Conservation (phyloP, 805 yeast species). For the Myxozyma geophila region DNA sequence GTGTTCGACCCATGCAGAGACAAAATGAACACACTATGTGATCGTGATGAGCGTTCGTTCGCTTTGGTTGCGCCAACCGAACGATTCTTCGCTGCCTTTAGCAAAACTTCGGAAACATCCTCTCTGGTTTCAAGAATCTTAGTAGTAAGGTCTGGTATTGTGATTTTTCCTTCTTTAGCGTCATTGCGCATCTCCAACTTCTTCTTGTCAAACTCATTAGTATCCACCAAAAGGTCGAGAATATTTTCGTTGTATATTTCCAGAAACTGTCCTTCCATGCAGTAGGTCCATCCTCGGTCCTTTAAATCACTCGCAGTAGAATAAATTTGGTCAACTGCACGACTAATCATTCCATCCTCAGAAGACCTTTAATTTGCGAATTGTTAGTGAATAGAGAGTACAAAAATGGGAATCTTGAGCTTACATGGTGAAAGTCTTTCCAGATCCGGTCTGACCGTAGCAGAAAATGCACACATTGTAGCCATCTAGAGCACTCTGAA, state of each 20-base stretch:
- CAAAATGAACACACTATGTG: conserved; percentile 81
- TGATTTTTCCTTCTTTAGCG: conserved; percentile 56
- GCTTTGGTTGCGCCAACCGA: conserved; percentile 81
- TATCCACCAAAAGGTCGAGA: conserved; percentile 61
- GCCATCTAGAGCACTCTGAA: conserved; percentile 87
- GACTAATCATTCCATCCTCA: conserved; percentile 78
- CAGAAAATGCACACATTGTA: conserved; percentile 92
- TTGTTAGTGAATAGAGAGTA: neutral
- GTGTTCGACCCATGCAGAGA: conserved; percentile 59
- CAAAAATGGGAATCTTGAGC: neutral
- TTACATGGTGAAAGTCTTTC: conserved; percentile 88
- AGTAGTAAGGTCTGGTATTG: conserved; percentile 62
- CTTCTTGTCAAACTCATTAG: conserved; percentile 37
- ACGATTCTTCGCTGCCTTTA: conserved; percentile 62
- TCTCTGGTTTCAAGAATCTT: conserved; percentile 53
- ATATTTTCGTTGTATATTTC: conserved; percentile 89
- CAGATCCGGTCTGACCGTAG: conserved; percentile 96
- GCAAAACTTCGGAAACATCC: conserved; percentile 57
- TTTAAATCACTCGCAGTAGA: conserved; percentile 54
- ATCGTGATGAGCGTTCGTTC: conserved; percentile 85
- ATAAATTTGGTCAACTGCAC: conserved; percentile 73
- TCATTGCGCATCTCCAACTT: conserved; percentile 79
- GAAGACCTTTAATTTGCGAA: conserved; percentile 49
- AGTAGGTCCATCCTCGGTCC: conserved; percentile 65
- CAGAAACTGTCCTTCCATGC: conserved; percentile 71